Conservation (phyloP, 176 grass and related monocot species). For the Secale cereale region DNA sequence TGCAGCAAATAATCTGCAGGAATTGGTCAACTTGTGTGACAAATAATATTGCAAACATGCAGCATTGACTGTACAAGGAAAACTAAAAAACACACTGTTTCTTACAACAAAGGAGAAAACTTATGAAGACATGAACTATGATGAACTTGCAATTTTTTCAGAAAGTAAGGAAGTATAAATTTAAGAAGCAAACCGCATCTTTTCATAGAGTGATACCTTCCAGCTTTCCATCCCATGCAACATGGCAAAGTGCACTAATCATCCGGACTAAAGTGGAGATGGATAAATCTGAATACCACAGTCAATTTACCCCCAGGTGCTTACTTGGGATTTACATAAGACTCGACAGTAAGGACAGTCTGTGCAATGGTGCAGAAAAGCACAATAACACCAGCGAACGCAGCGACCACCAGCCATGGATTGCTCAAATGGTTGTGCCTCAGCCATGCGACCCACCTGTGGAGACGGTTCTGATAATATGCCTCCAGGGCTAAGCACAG, state of each 20-base stretch:
- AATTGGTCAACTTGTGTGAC: not conserved
- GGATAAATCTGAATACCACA: not conserved
- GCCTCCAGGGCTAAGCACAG: slow-evolving; percentile 7
- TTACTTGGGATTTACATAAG: slow-evolving; percentile 21
- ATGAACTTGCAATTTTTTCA: not conserved
- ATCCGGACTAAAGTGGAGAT: not conserved
- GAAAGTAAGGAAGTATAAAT: not conserved
- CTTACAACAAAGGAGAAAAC: not conserved
- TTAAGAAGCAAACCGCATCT: not conserved
- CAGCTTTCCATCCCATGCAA: not conserved
- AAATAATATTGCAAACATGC: not conserved
- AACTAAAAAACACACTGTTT: not conserved
- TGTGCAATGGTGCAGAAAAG: slow-evolving; percentile 20
- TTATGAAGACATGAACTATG: not conserved
- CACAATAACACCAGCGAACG: not conserved
- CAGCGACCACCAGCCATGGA: slow-evolving; percentile 13
- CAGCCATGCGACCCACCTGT: not conserved
- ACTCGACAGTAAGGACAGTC: slow-evolving; percentile 22
- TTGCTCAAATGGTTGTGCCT: not conserved
- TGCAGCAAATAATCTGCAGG: not conserved
- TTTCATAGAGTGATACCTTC: not conserved
- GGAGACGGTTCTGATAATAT: not conserved
- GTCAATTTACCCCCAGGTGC: not conserved
- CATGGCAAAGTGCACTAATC: no score
- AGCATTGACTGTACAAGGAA: accelerated